These are phyloP conservation scores for Leccinum subfulvum DNA, from an alignment of 1,284 basidiomycete species.

Conservation along the genomic window DNA sequence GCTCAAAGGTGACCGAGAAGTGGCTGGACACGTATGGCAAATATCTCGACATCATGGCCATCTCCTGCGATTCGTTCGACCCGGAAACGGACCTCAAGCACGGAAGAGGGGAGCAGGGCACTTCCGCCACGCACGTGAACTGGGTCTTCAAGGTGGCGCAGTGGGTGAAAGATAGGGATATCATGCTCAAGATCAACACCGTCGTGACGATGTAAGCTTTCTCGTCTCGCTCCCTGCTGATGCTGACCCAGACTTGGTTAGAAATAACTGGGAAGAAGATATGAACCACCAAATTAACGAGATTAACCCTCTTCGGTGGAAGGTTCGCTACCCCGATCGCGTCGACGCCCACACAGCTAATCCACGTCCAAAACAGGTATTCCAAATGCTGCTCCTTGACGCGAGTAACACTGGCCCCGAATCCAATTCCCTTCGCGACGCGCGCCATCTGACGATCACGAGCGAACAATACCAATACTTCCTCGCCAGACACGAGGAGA, in stretches of 20 bases:
- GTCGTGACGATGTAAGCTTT: conserved; percentile 16
- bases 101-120: conserved; percentile 33
- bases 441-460: conserved; percentile 12
- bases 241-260: neutral
- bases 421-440: conserved; percentile 18
- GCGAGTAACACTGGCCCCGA: conserved; percentile 18
- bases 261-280: conserved; percentile 20
- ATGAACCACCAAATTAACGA: conserved; percentile 18
- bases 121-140: conserved; percentile 15
- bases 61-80: conserved; percentile 41
- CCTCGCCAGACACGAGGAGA: conserved; percentile 10
- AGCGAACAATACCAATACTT: conserved; percentile 15
- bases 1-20: conserved; percentile 38
- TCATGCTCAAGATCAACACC: conserved; percentile 20
- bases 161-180: conserved; percentile 23
- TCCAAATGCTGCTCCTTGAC: conserved; percentile 20
- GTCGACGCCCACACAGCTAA: too few species aligned
- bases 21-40: conserved; percentile 38
- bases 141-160: conserved; percentile 13
- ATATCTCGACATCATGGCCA: conserved; percentile 40
- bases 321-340: conserved; percentile 3
- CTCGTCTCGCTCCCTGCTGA: neutral
- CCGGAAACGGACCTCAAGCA: conserved; percentile 34
- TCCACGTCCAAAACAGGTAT: conserved; percentile 12
- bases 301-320: conserved; percentile 15